A percentile compares a stretch with the other conserved stretches of the same genome.
Conservation (phyloP, 164 flowering plant genomes). For the Liriodendron chinense region DNA sequence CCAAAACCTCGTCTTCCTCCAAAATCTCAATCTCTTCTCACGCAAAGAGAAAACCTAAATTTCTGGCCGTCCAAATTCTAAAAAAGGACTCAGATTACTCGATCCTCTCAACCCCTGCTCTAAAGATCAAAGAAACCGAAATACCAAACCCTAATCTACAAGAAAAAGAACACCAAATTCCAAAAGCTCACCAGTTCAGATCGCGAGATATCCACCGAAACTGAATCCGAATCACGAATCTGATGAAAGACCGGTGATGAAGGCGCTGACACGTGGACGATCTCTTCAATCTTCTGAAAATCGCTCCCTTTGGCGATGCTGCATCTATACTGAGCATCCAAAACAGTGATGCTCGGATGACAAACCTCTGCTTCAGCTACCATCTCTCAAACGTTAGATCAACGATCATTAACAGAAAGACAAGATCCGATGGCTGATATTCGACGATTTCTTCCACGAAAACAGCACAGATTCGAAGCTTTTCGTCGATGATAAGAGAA, state of each 20-base stretch:
- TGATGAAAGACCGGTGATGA: conserved; percentile 2
- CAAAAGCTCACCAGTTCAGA: conserved; percentile 10
- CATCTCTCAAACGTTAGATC: conserved; percentile 2
- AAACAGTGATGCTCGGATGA: conserved; percentile 12
- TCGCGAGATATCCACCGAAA: conserved; percentile 2
- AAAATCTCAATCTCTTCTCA: no score
- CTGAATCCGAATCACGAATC: conserved; percentile 3
- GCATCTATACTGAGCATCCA: conserved; percentile 18
- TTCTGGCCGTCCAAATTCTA: not conserved
- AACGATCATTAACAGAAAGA: conserved; percentile 29
- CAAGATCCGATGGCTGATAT: not conserved
- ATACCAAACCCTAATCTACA: not conserved
- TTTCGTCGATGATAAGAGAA: not conserved
- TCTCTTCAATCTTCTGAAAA: conserved; percentile 16
- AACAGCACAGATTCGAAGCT: conserved; percentile 5
- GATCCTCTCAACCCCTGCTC: not conserved
- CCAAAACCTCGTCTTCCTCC: no score
- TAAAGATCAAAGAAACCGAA: not conserved
- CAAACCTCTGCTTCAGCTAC: conserved; percentile 13
- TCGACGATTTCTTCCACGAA: not conserved
- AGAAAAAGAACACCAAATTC: not conserved
- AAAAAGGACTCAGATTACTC: no score
- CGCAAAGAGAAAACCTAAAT: not conserved
- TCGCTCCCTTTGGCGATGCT: conserved; percentile 2
- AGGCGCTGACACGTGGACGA: conserved; percentile 7